Base-by-base conservation (phyloP, 83 land plant genomes). In the Thuja plicata region DNA sequence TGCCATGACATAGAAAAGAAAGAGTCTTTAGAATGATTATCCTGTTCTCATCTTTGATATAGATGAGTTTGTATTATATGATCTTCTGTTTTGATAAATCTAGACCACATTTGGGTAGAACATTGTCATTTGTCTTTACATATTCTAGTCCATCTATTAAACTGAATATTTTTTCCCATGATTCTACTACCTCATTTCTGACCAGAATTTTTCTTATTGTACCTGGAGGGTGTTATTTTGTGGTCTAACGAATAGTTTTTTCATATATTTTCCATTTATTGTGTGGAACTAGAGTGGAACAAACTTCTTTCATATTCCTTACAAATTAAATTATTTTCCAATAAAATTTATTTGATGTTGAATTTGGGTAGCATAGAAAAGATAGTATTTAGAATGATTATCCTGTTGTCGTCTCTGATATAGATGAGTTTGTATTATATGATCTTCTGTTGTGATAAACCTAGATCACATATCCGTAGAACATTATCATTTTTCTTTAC, bases 51-150 rank as follows among this genome's bases (percentile, higher is more conserved):
- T 43, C 50, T 8, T 13, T 43, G 50, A 24, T 81, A 46, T 11
- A 81, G 50, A 81, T 80, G 48, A 80, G n/a, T 81, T 24, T 81
- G 46, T 43, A n/a, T 37, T 43, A 43, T 81, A 41, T 81, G 84
- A 81, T 81, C 84, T 81, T 12, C 84, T 43, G 45, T 37, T 40
- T 3, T 19, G 38, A 43, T 79, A 79, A 78, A 6, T 37, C 41
- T 80, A 45, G 84, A 21, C 70, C 70, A 66, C 71, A 66, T 66
- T 66, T 66, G 30, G 71, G 71, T 66, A 66, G 30, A 24, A 24
- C n/a, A 66, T 24, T 27, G 9, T 24, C n/a, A 27, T 66, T 66
- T 24, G 30, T 66, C 7, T 66, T 24, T 66, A 66, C n/a, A 27
- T 24, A 66, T 27, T 66, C 71, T 66, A 24, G 84, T 24, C n/a